phyloP scores from a whole-genome alignment of 2,329 filamentous ascomycete genomes.

The Mycosphaerella sp. region DNA sequence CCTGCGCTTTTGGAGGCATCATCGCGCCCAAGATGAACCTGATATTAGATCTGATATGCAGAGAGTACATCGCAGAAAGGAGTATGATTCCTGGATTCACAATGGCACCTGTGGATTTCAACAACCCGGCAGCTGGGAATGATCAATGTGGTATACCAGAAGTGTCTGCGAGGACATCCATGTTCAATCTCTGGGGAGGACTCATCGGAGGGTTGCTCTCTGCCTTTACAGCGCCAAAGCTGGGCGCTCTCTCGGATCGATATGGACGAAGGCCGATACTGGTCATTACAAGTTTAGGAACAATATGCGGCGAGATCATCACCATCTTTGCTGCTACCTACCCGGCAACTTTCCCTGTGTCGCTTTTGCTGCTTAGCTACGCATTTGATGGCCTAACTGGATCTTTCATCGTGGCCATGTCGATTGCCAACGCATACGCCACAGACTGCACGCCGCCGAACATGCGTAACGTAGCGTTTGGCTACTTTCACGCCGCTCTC shows the following conservation, averaged over 20 bases:
- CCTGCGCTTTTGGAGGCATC: slow-evolving; percentile 77
- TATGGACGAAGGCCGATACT: slow-evolving; percentile 74
- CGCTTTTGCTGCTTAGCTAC: slow-evolving; percentile 70
- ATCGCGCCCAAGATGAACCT: slow-evolving; percentile 83
- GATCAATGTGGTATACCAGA: slow-evolving; percentile 73
- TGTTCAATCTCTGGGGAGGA: slow-evolving; percentile 70
- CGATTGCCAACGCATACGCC: slow-evolving; percentile 76
- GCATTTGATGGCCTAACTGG: slow-evolving; percentile 78
- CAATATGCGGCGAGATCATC: slow-evolving; percentile 65
- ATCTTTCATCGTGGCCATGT: slow-evolving; percentile 79
- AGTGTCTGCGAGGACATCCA: slow-evolving; percentile 69
- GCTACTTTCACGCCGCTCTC: slow-evolving; percentile 81
- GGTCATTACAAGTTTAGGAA: slow-evolving; percentile 66
- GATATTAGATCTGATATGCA: slow-evolving; percentile 77
- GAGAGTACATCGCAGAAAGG: slow-evolving; percentile 69
- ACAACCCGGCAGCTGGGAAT: slow-evolving; percentile 53
- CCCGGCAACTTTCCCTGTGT: slow-evolving; percentile 66
- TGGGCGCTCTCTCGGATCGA: slow-evolving; percentile 81
- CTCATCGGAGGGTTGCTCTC: slow-evolving; percentile 71
- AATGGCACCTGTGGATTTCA: slow-evolving; percentile 59
- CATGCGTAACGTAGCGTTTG: slow-evolving; percentile 74
- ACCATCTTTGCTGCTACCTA: slow-evolving; percentile 72
- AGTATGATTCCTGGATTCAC: slow-evolving; percentile 51
- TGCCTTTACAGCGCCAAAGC: slow-evolving; percentile 71
- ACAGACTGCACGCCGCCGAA: slow-evolving; percentile 81